Percentiles rank a stretch among this genome's conserved stretches.
Evolutionary conservation across 192 early-diverging fungal genomes (phyloP).

Genomic region (Dimargaris cristalligena): DNA sequence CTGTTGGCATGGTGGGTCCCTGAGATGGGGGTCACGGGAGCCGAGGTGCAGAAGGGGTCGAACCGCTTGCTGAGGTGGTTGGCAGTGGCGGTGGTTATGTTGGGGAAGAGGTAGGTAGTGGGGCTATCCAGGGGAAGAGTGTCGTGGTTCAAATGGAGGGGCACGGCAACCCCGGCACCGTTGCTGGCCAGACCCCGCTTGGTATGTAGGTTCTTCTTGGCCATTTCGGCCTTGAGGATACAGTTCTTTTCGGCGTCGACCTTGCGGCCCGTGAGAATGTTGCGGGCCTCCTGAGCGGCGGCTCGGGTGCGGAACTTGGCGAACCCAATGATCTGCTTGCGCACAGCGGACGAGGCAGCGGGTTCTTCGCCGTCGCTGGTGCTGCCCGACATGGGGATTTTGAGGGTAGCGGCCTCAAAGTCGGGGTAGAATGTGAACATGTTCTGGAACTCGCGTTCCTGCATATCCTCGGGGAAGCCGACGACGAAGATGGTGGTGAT

Average conservation of each 20-base stretch:
- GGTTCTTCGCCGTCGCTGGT: slow-evolving; percentile 23
- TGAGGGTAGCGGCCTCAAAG: slow-evolving; percentile 94
- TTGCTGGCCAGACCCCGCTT: slow-evolving; percentile 56
- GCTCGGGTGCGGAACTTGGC: slow-evolving; percentile 85
- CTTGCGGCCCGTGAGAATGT: slow-evolving; percentile 77
- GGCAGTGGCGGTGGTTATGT: not conserved
- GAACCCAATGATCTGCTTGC: slow-evolving; percentile 62
- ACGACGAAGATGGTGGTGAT: slow-evolving; percentile 99
- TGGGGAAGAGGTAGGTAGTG: slow-evolving; percentile 5
- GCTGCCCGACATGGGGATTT: slow-evolving; percentile 56
- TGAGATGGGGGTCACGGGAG: slow-evolving; percentile 2
- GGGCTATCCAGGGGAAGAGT: not conserved
- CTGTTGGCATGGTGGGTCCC: not conserved
- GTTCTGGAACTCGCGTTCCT: slow-evolving; percentile 97
- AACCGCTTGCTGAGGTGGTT: slow-evolving; percentile 5
- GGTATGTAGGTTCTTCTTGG: slow-evolving; percentile 95
- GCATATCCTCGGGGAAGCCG: slow-evolving; percentile 98
- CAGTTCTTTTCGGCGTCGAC: slow-evolving; percentile 76
- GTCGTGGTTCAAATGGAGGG: not conserved
- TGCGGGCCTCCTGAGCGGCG: slow-evolving; percentile 84
- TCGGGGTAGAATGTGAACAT: slow-evolving; percentile 98
- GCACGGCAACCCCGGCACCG: slow-evolving; percentile 13
- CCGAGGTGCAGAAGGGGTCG: slow-evolving; percentile 11
- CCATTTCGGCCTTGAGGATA: slow-evolving; percentile 94
- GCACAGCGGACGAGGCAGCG: slow-evolving; percentile 9